phyloP scores from a whole-genome alignment of 495 filamentous ascomycete species.

The Cercophora sp. region DNA sequence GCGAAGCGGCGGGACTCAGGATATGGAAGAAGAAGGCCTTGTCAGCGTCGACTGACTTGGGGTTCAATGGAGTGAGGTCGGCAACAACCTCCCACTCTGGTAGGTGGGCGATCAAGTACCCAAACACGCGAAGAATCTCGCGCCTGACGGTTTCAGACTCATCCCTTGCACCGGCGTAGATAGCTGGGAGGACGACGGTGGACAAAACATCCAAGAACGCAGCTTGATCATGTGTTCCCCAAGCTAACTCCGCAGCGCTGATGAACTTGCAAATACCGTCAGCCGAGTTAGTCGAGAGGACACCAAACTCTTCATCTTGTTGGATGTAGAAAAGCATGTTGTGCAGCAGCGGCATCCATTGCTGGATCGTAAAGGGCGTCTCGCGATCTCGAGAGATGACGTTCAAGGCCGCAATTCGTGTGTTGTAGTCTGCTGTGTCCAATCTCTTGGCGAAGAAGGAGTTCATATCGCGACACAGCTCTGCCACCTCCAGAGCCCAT shows the following conservation, averaged over 20 bases:
- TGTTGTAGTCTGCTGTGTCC: slow-evolving; percentile 82
- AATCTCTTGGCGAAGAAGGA: slow-evolving; percentile 63
- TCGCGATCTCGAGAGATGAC: slow-evolving; percentile 57
- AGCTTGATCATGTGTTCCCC: slow-evolving; percentile 32
- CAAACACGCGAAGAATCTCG: slow-evolving; percentile 75
- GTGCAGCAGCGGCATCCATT: slow-evolving; percentile 87
- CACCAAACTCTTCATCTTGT: slow-evolving; percentile 81
- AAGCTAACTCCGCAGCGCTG: slow-evolving; percentile 43
- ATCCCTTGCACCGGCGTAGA: slow-evolving; percentile 71
- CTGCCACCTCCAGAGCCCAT: slow-evolving; percentile 58
- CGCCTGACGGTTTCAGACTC: slow-evolving; percentile 76
- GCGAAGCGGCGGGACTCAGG: slow-evolving; percentile 84
- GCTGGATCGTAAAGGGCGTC: slow-evolving; percentile 56
- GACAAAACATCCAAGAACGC: slow-evolving; percentile 49
- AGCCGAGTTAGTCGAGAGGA: slow-evolving; percentile 74
- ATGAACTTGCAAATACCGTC: slow-evolving; percentile 79
- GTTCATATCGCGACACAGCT: slow-evolving; percentile 75
- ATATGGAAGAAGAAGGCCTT: slow-evolving; percentile 94
- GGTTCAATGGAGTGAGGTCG: slow-evolving; percentile 72
- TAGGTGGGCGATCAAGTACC: slow-evolving; percentile 68
- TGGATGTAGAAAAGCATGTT: slow-evolving; percentile 88
- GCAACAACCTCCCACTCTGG: slow-evolving; percentile 62
- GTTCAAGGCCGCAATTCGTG: slow-evolving; percentile 72
- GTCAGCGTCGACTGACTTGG: slow-evolving; percentile 64
- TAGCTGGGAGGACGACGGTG: slow-evolving; percentile 63